Base-by-base conservation (phyloP, 2,329 filamentous ascomycete genomes). In the Nothomitra cinnamomea region DNA sequence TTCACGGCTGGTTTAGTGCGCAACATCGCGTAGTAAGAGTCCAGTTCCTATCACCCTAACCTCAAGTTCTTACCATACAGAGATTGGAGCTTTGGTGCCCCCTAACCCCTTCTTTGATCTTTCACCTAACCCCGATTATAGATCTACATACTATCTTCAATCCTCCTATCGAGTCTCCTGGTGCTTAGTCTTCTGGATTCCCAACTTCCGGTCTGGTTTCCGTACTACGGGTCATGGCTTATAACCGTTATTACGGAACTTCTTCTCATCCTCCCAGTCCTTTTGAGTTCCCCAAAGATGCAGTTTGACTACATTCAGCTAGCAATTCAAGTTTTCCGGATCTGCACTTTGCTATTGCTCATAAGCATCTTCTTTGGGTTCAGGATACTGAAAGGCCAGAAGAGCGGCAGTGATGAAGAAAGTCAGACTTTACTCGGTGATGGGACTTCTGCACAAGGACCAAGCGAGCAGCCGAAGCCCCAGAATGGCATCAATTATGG, bases 131-230 rank as follows among this genome's bases (percentile, higher is more conserved):
- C 21, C 17, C 48, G 6, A 35, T 51, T 12, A 50, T 43, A 72
- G 70, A 61, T 85, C 53, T 77, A 79, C 53, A 67, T 76, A 38
- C 66, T 85, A 24, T 76, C 80, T 1, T 82, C 78, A 53, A 70
- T 80, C 47, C 65, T 85, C 25, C 70, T 79, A n/a, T 86, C 82
- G 64, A 74, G 77, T 2, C 72, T 81, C 13, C 71, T 83, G 58
- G 67, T 79, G 55, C 70, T 75, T 41, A 72, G 71, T 19, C 69
- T 84, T 12, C 66, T 70, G 1, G 74, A 78, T 52, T 67, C 69
- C 17, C 62, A 69, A 28, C 68, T 71, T 52, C 70, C 73, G 1
- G 70, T 78, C 8, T 82, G 79, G 72, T 79, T 81, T 58, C 79
- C 81, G 0, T 80, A 79, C 57, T 75, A 76, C 57, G 80, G 79